Percentiles rank a stretch among this genome's conserved stretches.
phyloP scores from a whole-genome alignment of 208 protist genomes.

The Crithidia fasciculata region DNA sequence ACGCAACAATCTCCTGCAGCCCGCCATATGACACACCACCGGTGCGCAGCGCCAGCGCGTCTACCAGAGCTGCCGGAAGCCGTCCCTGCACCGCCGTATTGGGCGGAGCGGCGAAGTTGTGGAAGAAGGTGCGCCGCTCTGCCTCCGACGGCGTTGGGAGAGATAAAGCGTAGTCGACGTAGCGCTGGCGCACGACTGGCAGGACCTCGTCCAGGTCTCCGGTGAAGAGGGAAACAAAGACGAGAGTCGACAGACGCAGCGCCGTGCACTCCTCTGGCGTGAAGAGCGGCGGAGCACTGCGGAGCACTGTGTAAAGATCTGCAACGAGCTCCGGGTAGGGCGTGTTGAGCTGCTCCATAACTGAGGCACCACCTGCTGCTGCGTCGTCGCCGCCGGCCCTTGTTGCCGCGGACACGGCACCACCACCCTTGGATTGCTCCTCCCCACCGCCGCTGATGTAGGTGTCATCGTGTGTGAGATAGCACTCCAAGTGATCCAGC shows the following conservation, averaged over 20 bases:
- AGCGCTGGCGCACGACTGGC: slow-evolving; percentile 42
- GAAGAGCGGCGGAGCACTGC: slow-evolving; percentile 44
- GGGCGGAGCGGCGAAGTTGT: not conserved
- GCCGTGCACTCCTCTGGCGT: slow-evolving; percentile 27
- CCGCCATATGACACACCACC: slow-evolving; percentile 77
- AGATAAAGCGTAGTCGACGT: slow-evolving; percentile 51
- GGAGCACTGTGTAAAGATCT: slow-evolving; percentile 66
- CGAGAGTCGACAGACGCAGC: slow-evolving; percentile 35
- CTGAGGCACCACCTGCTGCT: not conserved
- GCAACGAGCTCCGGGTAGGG: slow-evolving; percentile 48
- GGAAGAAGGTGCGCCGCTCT: slow-evolving; percentile 59
- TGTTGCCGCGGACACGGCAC: not conserved
- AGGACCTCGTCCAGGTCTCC: slow-evolving; percentile 47
- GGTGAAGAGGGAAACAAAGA: slow-evolving; percentile 57
- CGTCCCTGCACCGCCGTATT: not conserved
- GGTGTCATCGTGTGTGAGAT: slow-evolving; percentile 27
- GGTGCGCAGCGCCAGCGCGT: slow-evolving; percentile 57
- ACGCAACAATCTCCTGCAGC: slow-evolving; percentile 43
- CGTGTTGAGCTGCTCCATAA: slow-evolving; percentile 5
- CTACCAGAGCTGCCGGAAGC: slow-evolving; percentile 23
- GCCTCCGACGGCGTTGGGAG: slow-evolving; percentile 65
- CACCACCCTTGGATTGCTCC: not conserved
- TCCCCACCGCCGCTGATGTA: not conserved
- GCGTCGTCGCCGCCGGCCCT: slow-evolving; percentile 5
- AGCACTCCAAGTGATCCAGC: slow-evolving; percentile 76